These are phyloP conservation scores for Lichtheimia ramosa DNA, from an alignment of 371 early-diverging fungal genomes.

Conservation along the genomic window DNA sequence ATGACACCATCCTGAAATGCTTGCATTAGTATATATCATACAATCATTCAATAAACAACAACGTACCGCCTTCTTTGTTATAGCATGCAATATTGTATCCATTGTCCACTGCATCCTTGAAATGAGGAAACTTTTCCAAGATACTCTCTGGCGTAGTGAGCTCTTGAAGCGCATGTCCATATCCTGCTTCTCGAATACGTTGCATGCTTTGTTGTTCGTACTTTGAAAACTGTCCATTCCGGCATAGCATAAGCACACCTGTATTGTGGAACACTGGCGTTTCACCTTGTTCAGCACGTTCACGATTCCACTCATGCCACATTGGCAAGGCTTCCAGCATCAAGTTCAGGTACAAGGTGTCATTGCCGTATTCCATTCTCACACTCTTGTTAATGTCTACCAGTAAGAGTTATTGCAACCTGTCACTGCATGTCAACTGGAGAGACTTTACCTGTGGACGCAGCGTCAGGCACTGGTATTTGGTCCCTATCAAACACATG, in stretches of 20 bases:
- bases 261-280: constrained; percentile 37
- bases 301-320: constrained; percentile 57
- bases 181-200: constrained; percentile 35
- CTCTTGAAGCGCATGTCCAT: constrained; percentile 34
- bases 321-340: constrained; percentile 39
- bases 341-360: constrained; percentile 42
- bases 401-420: not conserved
- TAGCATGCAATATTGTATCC: constrained; percentile 36
- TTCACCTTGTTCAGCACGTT: constrained; percentile 24
- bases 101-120: constrained; percentile 29
- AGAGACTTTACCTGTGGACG: constrained; percentile 31
- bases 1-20: constrained; percentile 38
- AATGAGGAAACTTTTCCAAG: constrained; percentile 29
- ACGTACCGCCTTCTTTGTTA: constrained; percentile 38
- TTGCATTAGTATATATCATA: not conserved
- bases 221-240: constrained; percentile 27
- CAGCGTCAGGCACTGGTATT: constrained; percentile 48
- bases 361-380: constrained; percentile 51
- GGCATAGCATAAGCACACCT: constrained; percentile 37
- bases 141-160: constrained; percentile 24
- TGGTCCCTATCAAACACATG: constrained; percentile 43
- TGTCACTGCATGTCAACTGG: not conserved
- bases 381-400: constrained; percentile 54
- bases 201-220: constrained; percentile 34
- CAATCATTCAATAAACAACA: not conserved